Evolutionary conservation across 768 basidiomycete genomes (phyloP), one percentile per base, ranked within the genome.

Genomic region (Cantharellus cinnabarinus): DNA sequence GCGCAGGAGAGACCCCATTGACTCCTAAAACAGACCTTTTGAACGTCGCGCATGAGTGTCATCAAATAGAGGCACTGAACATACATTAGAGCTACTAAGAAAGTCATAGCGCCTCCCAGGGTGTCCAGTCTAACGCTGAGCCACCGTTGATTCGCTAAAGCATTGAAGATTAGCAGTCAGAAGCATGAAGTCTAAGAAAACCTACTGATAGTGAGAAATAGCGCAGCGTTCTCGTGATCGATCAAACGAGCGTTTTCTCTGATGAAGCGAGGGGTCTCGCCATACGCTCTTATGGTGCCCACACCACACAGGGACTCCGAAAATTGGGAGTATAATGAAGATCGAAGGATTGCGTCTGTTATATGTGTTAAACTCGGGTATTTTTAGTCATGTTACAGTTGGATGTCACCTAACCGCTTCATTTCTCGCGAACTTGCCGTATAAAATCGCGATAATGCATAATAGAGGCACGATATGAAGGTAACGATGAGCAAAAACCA

Each of bases 111-210:
- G 64, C 70, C 72, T 15, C 91, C 90, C 35, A 95, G 75, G 64
- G 85, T 79, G 69, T 94, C 93, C n/a, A 95, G 75, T 3, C 91
- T 81, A 51, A 94, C 78, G 57, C 85, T 88, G 39, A 97, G 80
- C 90, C 86, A 91, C 57, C 85, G 75, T 78, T 81, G 62, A 35
- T 62, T 63, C 20, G 61, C 62, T 62, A 41, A 34, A 56, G 20
- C 5, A 35, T 2, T 39, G 39, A 14, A 14, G 10, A 37, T 5
- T 40, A 29, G 10, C 44, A 48, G 44, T 48, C 10, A 48, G 44
- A 48, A 48, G 29, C 44, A 48, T 48, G 10, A 48, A 29, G 10
- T 10, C 44, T 10, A 29, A 48, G 10, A 29, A 48, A 48, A 60
- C 60, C 41, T 41, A 61, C 60, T 77, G 41, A 80, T 75, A 0